Evolutionary conservation across 2,329 filamentous ascomycete species (phyloP), one percentile per base, ranked within the genome.

Genomic region (Diplocarpon mali): DNA sequence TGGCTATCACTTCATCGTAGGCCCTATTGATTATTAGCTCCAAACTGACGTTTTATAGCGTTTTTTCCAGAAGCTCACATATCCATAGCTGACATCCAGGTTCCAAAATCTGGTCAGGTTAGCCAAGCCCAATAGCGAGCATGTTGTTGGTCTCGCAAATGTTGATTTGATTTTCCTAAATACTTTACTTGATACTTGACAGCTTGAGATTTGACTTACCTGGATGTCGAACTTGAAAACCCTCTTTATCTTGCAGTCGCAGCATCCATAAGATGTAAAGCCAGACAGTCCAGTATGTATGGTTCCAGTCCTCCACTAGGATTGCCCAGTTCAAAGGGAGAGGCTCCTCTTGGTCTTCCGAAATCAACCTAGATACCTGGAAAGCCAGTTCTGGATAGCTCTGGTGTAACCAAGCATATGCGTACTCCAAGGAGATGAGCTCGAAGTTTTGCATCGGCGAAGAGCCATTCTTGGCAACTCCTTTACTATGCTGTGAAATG

Each of bases 371-470:
- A 5, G 35, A 28, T 5, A 58, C 38, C 1, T 37, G 16, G 4
- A 34, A 29, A 28, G 45, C 42, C 2, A 55, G 14, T 13, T 43
- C 40, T 1, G 45, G 48, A 31, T 49, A 53, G 3, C 51, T 2
- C 2, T 20, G 16, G 12, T 42, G 15, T 2, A 59, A 38, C 40
- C 51, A 56, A 17, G 32, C 39, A 38, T 49, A 59, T 13, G 57
- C 57, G 29, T 43, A 48, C 17, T 54, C 52, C 9, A 59, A 42
- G 12, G 54, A 51, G 3, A 59, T 20, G 5, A 54, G 74, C 10
- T 53, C 46, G 6, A 44, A 31, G 7, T 37, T 27, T 11, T 15
- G 30, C 24, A 14, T 2, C 28, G 14, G 12, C 13, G 12, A 12
- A 13, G 11, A 5, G 11, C 16, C 2, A 10, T 42, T 17, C 24